Conservation (phyloP, 139 green algal species). For the Diplosphaera chodatii region DNA sequence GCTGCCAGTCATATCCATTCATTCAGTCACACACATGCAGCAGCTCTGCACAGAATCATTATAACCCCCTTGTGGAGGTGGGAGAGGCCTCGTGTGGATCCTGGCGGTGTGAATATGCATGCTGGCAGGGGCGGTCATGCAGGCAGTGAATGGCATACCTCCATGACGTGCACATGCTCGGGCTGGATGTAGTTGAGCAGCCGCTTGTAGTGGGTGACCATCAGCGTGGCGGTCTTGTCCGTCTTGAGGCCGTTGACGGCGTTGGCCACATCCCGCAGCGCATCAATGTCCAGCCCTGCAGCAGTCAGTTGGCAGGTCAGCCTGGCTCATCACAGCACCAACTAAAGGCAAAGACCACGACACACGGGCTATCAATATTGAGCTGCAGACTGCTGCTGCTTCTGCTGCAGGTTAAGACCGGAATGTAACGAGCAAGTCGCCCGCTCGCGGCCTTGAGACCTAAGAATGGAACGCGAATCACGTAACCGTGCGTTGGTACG, state of each 20-base stretch:
- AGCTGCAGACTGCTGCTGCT: too few species aligned
- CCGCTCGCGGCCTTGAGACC: too few species aligned
- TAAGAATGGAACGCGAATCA: too few species aligned
- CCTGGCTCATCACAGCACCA: too few species aligned
- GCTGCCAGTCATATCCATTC: neutral
- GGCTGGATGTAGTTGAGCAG: slow-evolving; percentile 76
- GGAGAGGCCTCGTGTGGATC: too few species aligned
- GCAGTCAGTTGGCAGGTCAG: neutral
- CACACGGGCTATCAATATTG: too few species aligned
- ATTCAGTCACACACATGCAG: neutral
- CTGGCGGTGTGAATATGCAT: neutral
- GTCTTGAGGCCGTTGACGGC: neutral
- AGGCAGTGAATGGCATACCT: slow-evolving; percentile 12
- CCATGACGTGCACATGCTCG: slow-evolving; percentile 78
- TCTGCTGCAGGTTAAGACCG: too few species aligned
- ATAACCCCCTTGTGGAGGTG: too few species aligned
- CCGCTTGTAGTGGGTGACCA: slow-evolving; percentile 99
- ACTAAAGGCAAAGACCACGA: too few species aligned
- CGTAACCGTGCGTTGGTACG: too few species aligned
- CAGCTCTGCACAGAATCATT: neutral
- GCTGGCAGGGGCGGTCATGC: slow-evolving; percentile 2
- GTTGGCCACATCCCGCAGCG: slow-evolving; percentile 72
- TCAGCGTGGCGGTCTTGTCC: slow-evolving; percentile 68
- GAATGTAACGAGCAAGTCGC: too few species aligned
- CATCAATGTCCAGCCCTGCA: slow-evolving; percentile 91